Evolutionary conservation across 257 asterid species (phyloP).

Genomic region (Forsythia suspensa): DNA sequence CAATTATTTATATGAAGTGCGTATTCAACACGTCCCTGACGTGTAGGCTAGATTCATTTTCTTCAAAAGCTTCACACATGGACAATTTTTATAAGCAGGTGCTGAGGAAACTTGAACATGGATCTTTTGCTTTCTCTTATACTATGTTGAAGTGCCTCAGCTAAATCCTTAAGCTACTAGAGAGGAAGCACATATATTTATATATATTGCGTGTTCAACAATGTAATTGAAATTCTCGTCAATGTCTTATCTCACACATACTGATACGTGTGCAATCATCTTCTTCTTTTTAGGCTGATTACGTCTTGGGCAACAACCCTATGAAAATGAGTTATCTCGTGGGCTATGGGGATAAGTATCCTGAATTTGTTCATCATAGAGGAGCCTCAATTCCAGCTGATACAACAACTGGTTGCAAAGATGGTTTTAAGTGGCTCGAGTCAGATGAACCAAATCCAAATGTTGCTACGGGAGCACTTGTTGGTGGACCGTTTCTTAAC

Average conservation of each 20-base stretch:
- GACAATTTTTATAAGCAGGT: no score
- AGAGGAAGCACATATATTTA: background rate
- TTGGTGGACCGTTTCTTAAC: constrained; percentile 85
- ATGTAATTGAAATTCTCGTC: background rate
- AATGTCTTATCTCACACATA: background rate
- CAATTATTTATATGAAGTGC: background rate
- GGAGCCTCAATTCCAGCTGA: constrained; percentile 84
- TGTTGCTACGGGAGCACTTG: constrained; percentile 75
- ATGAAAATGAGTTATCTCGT: constrained; percentile 76
- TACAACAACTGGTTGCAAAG: constrained; percentile 62
- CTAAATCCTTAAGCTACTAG: background rate
- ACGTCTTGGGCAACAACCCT: constrained; percentile 77
- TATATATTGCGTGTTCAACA: background rate
- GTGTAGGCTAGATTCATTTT: no score
- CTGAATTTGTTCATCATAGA: constrained; percentile 83
- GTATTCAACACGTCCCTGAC: background rate
- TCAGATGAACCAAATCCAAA: constrained; percentile 73
- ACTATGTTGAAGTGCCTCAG: background rate
- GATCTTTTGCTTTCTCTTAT: no score
- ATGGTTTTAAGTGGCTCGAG: constrained; percentile 78
- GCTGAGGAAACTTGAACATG: no score
- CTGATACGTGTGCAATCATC: background rate
- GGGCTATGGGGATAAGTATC: constrained; percentile 78
- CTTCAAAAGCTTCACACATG: no score
- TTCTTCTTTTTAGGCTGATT: constrained; percentile 53